Conservation (phyloP, 106 monocot species). For the Dioscorea zingiberensis region DNA sequence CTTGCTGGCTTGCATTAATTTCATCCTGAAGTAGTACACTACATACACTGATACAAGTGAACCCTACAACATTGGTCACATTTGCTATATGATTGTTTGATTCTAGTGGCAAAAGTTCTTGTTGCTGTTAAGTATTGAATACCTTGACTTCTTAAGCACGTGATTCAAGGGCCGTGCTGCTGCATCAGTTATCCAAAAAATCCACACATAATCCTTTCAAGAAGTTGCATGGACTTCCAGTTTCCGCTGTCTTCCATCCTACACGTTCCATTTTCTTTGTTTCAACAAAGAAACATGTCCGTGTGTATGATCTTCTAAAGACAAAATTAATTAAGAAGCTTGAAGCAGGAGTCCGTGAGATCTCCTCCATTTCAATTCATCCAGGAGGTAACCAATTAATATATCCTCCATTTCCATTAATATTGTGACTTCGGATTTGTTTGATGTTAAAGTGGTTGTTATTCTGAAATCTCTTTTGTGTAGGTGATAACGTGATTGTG, state of each 20-base stretch:
- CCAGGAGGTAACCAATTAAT: constrained; percentile 47
- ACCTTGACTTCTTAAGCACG: constrained; percentile 69
- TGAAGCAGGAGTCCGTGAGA: constrained; percentile 72
- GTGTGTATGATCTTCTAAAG: constrained; percentile 80
- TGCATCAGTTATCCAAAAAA: constrained; percentile 92
- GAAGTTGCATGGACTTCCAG: constrained; percentile 82
- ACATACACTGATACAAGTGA: too few relatives aligned
- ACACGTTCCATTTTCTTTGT: constrained; percentile 65
- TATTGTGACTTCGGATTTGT: too few relatives aligned
- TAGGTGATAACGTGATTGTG: constrained; percentile 98
- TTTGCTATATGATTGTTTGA: too few relatives aligned
- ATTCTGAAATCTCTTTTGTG: background rate
- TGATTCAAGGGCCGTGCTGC: constrained; percentile 79
- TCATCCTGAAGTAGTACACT: too few relatives aligned
- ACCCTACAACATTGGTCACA: too few relatives aligned
- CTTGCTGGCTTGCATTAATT: too few relatives aligned
- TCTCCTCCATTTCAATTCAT: constrained; percentile 90
- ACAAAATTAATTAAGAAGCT: constrained; percentile 78
- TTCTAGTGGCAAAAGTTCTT: too few relatives aligned
- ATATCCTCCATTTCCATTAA: background rate
- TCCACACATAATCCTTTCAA: constrained; percentile 63
- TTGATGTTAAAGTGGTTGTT: too few relatives aligned
- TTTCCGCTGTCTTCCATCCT: constrained; percentile 85
- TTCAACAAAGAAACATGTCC: constrained; percentile 83
- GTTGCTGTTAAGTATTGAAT: too few relatives aligned